Evolutionary conservation across 2,329 filamentous ascomycete species (phyloP).

Genomic region (Parafenestella ontariensis): DNA sequence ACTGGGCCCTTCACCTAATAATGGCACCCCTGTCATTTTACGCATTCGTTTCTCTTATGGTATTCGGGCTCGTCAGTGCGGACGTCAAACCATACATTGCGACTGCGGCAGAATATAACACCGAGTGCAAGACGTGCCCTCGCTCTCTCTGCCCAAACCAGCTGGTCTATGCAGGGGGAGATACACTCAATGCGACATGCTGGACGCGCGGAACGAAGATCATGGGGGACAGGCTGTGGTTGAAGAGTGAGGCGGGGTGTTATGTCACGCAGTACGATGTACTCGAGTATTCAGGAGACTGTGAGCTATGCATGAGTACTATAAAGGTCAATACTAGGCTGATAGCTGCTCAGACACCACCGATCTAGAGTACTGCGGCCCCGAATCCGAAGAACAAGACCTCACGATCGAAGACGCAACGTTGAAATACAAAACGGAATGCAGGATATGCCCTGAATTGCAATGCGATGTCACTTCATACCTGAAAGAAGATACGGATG

Average conservation of each 20-base stretch:
- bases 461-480: conserved; percentile 31
- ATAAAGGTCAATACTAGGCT: neutral
- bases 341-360: conserved; percentile 17
- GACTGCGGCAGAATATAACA: conserved; percentile 30
- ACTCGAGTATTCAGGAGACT: conserved; percentile 32
- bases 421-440: conserved; percentile 38
- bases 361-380: conserved; percentile 37
- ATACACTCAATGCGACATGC: conserved; percentile 35
- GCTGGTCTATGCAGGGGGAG: conserved; percentile 20
- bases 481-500: conserved; percentile 33
- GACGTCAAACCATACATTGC: conserved; percentile 26
- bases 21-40: neutral
- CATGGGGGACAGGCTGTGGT: conserved; percentile 35
- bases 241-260: conserved; percentile 35
- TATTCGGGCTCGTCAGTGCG: neutral
- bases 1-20: neutral
- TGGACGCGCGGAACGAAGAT: conserved; percentile 41
- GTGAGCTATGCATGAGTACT: conserved; percentile 11
- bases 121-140: conserved; percentile 43
- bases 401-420: conserved; percentile 34
- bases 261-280: conserved; percentile 43
- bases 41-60: neutral
- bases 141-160: conserved; percentile 37
- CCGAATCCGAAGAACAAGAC: conserved; percentile 29
- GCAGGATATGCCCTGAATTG: conserved; percentile 30